Evolutionary conservation across 2,329 filamentous ascomycete genomes (phyloP).

Genomic region (Sporothrix brunneoviolacea): DNA sequence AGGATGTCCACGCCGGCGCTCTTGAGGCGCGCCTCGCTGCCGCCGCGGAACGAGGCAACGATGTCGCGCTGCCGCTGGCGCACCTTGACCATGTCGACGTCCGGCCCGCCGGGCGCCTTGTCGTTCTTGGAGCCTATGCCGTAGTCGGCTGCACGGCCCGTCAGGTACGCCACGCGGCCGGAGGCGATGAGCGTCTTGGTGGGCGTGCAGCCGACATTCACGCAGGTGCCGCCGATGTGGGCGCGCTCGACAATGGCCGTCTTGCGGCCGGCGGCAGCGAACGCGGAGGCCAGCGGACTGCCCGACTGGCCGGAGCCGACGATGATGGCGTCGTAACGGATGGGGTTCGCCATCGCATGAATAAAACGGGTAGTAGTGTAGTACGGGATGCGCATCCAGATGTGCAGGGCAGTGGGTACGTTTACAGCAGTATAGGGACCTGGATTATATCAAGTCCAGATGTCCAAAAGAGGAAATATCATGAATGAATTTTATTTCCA

Average conservation of each 20-base stretch:
- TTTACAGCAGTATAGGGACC: too few species aligned
- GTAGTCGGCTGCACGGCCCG: conserved; percentile 36
- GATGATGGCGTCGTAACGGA: conserved; percentile 36
- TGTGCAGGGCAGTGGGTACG: too few species aligned
- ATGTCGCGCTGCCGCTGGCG: conserved; percentile 48
- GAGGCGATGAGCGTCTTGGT: conserved; percentile 52
- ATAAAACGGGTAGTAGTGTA: neutral
- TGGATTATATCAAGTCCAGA: too few species aligned
- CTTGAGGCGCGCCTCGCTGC: conserved; percentile 34
- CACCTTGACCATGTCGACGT: conserved; percentile 42
- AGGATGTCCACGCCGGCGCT: conserved; percentile 33
- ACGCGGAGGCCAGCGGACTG: conserved; percentile 41
- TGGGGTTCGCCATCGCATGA: conserved; percentile 8
- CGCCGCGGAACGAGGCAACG: conserved; percentile 41
- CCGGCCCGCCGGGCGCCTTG: conserved; percentile 22
- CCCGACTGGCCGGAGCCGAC: conserved; percentile 48
- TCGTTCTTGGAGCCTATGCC: conserved; percentile 30
- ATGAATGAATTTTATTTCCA: too few species aligned
- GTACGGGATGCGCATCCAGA: neutral
- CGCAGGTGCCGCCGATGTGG: conserved; percentile 46
- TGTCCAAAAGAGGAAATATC: too few species aligned
- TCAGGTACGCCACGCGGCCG: conserved; percentile 41
- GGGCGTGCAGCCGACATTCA: conserved; percentile 46
- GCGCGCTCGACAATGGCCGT: conserved; percentile 42
- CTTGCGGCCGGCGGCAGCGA: conserved; percentile 37